These are phyloP conservation scores for Xanthoceras sorbifolium DNA, from an alignment of 345 rosid genomes.

Conservation along the genomic window DNA sequence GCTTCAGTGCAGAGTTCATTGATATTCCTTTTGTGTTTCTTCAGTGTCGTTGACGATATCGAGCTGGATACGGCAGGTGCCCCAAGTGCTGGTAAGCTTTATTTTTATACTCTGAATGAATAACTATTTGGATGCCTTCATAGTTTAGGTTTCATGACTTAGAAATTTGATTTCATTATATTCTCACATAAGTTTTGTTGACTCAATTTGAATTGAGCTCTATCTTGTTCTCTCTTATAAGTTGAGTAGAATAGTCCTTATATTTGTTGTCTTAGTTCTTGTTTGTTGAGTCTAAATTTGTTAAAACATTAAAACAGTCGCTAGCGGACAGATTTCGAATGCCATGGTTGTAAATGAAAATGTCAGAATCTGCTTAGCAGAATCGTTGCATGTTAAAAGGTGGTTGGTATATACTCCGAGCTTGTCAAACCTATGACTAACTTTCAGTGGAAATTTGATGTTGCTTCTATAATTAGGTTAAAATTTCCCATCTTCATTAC, in stretches of 20 bases:
- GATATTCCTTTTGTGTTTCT: not conserved
- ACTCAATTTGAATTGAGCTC: not conserved
- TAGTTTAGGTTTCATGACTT: not conserved
- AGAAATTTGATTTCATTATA: not conserved
- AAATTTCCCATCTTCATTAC: not conserved
- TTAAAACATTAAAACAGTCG: not conserved
- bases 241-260: not conserved
- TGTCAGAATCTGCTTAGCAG: not conserved
- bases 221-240: not conserved
- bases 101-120: constrained; percentile 4
- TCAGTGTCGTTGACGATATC: constrained; percentile 70
- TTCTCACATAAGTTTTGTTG: not conserved
- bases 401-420: not conserved
- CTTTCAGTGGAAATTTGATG: not conserved
- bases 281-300: not conserved
- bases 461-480: constrained; percentile 4
- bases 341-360: not conserved
- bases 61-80: constrained; percentile 41
- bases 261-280: not conserved
- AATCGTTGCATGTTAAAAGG: not conserved
- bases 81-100: constrained; percentile 58
- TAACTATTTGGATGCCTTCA: constrained; percentile 1
- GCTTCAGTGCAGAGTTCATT: constrained; percentile 12
- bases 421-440: not conserved
- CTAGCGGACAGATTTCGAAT: not conserved